phyloP scores from a whole-genome alignment of 1,284 basidiomycete genomes.

The Coniophora puteana region DNA sequence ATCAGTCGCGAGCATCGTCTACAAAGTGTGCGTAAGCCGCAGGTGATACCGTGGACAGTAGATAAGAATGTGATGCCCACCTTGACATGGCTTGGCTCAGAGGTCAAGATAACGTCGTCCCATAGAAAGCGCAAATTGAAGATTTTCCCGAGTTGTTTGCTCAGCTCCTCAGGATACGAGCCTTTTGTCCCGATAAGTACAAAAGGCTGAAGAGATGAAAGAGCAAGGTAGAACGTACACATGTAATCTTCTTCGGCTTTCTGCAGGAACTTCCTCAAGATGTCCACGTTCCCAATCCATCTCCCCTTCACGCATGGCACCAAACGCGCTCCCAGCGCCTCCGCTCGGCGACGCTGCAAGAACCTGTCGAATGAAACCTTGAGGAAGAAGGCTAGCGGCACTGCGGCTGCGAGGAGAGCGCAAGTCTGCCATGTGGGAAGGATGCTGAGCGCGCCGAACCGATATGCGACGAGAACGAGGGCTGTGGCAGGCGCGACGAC shows the following conservation, averaged over 20 bases:
- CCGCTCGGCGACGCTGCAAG: conserved; percentile 17
- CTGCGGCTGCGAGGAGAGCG: neutral
- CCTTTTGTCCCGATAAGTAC: conserved; percentile 13
- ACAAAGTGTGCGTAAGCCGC: neutral
- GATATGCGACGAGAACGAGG: too few species aligned
- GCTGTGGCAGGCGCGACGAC: too few species aligned
- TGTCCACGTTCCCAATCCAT: conserved; percentile 24
- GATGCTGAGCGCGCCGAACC: too few species aligned
- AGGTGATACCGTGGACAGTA: neutral
- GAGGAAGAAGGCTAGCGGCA: too few species aligned
- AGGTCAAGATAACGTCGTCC: neutral
- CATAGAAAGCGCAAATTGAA: conserved; percentile 1
- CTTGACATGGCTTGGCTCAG: conserved; percentile 4
- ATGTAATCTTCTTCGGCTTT: conserved; percentile 21
- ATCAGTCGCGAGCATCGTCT: conserved; percentile 25
- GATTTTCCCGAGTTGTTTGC: neutral
- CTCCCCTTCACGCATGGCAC: conserved; percentile 17
- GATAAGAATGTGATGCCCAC: conserved; percentile 8
- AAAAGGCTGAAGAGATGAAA: conserved; percentile 4
- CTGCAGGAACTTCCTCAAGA: conserved; percentile 10
- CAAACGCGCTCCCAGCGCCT: conserved; percentile 16
- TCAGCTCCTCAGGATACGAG: conserved; percentile 11
- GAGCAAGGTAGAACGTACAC: conserved; percentile 11
- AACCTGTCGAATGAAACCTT: too few species aligned
- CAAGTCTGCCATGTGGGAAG: neutral